phyloP scores from a whole-genome alignment of 805 yeast species.

The Jamesozyma hellenica region DNA sequence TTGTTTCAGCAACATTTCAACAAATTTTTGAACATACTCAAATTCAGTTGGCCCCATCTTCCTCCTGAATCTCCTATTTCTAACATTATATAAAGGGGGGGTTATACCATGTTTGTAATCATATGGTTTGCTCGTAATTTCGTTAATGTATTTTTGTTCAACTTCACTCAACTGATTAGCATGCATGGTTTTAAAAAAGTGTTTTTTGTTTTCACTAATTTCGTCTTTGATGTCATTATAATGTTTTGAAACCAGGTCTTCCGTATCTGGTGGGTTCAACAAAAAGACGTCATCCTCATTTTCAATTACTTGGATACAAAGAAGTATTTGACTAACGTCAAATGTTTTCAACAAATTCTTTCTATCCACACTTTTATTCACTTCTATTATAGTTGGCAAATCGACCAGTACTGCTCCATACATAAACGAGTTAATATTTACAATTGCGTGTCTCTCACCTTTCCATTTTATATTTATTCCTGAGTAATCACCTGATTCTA shows the following conservation, averaged over 20 bases:
- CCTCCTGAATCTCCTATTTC: conserved; percentile 60
- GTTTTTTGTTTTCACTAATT: conserved; percentile 17
- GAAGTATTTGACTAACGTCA: conserved; percentile 76
- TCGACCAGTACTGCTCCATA: conserved; percentile 84
- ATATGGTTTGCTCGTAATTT: conserved; percentile 19
- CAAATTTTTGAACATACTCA: conserved; percentile 68
- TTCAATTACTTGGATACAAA: conserved; percentile 52
- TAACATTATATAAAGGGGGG: conserved; percentile 65
- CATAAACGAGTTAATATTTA: conserved; percentile 54
- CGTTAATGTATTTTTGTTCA: conserved; percentile 18
- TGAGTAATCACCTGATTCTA: conserved; percentile 65
- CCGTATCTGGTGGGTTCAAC: conserved; percentile 34
- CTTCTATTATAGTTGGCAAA: conserved; percentile 79
- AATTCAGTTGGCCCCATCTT: conserved; percentile 61
- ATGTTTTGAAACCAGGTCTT: conserved; percentile 30
- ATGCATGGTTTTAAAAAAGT: conserved; percentile 12
- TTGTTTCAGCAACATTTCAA: conserved; percentile 59
- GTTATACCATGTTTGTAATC: conserved; percentile 70
- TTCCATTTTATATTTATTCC: conserved; percentile 73
- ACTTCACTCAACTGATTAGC: conserved; percentile 23
- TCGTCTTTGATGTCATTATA: conserved; percentile 23
- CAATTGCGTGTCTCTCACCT: conserved; percentile 68
- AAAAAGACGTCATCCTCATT: conserved; percentile 39
- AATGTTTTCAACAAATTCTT: conserved; percentile 81
- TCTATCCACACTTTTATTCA: conserved; percentile 74